phyloP scores from a whole-genome alignment of 2,329 filamentous ascomycete genomes.

The Dactylellina cionopaga region DNA sequence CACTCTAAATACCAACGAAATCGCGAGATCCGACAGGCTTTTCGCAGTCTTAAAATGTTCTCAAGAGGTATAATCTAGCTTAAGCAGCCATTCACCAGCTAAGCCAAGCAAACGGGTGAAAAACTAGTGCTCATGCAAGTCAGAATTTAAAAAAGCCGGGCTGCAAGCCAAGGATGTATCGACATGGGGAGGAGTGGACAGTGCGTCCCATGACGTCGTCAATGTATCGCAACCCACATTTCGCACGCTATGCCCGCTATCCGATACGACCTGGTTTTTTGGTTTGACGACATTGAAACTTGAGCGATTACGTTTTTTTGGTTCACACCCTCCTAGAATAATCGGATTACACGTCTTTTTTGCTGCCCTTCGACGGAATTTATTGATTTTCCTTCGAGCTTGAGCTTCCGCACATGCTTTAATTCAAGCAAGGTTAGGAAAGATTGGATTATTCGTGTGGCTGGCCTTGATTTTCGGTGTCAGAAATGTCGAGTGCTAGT shows the following conservation, averaged over 20 bases:
- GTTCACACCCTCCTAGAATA: slow-evolving; percentile 8
- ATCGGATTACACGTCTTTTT: background rate
- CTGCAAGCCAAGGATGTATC: slow-evolving; percentile 19
- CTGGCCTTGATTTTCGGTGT: slow-evolving; percentile 28
- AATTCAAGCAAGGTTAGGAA: too few species aligned
- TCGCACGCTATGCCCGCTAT: slow-evolving; percentile 19
- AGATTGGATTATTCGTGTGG: slow-evolving; percentile 25
- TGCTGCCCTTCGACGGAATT: background rate
- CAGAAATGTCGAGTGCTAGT: background rate
- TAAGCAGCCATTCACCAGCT: too few species aligned
- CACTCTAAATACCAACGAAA: background rate
- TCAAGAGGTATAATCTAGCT: too few species aligned
- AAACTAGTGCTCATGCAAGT: background rate
- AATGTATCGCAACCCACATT: background rate
- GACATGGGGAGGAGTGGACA: too few species aligned
- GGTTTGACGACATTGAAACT: too few species aligned
- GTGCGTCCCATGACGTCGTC: slow-evolving; percentile 28
- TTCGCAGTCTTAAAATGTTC: too few species aligned
- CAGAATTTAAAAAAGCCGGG: background rate
- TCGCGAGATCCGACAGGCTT: too few species aligned
- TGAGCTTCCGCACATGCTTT: too few species aligned
- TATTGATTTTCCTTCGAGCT: background rate
- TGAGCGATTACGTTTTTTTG: slow-evolving; percentile 4
- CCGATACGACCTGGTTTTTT: slow-evolving; percentile 19
- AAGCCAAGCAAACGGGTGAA: background rate